Percentiles rank a stretch among this genome's conserved stretches.
phyloP scores from a whole-genome alignment of 2,329 filamentous ascomycete species.

The Stagonosporopsis vannaccii region DNA sequence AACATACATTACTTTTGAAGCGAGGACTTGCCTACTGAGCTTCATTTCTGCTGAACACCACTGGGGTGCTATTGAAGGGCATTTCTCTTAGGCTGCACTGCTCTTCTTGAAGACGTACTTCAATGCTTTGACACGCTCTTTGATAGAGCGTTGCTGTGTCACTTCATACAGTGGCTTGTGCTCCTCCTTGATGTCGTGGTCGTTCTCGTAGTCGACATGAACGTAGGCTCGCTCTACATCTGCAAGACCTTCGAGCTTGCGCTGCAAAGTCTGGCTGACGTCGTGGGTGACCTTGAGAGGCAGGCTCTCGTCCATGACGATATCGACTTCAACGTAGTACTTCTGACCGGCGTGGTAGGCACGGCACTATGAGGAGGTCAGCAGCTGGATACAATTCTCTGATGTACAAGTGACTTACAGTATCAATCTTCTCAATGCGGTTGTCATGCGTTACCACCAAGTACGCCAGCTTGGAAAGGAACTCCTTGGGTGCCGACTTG shows the following conservation, averaged over 20 bases:
- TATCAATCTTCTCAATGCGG: slow-evolving; percentile 65
- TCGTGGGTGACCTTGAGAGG: slow-evolving; percentile 66
- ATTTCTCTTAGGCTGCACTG: not conserved
- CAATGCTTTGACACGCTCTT: slow-evolving; percentile 40
- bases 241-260: slow-evolving; percentile 63
- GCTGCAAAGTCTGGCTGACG: slow-evolving; percentile 65
- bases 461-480: slow-evolving; percentile 64
- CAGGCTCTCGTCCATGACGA: slow-evolving; percentile 65
- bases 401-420: slow-evolving; percentile 37
- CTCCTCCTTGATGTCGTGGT: slow-evolving; percentile 50
- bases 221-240: slow-evolving; percentile 57
- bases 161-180: slow-evolving; percentile 50
- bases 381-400: slow-evolving; percentile 4
- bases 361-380: slow-evolving; percentile 51
- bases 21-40: slow-evolving; percentile 4
- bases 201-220: slow-evolving; percentile 57
- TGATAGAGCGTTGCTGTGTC: slow-evolving; percentile 43
- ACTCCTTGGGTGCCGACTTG: slow-evolving; percentile 65
- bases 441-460: slow-evolving; percentile 62
- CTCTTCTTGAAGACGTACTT: slow-evolving; percentile 34
- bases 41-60: not conserved
- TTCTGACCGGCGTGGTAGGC: slow-evolving; percentile 69
- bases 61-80: not conserved
- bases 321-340: slow-evolving; percentile 69
- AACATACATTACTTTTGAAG: slow-evolving; percentile 5